Evolutionary conservation across 805 yeast species (phyloP), one percentile per base, ranked within the genome.

Genomic region (Saccharomycopsis vini): DNA sequence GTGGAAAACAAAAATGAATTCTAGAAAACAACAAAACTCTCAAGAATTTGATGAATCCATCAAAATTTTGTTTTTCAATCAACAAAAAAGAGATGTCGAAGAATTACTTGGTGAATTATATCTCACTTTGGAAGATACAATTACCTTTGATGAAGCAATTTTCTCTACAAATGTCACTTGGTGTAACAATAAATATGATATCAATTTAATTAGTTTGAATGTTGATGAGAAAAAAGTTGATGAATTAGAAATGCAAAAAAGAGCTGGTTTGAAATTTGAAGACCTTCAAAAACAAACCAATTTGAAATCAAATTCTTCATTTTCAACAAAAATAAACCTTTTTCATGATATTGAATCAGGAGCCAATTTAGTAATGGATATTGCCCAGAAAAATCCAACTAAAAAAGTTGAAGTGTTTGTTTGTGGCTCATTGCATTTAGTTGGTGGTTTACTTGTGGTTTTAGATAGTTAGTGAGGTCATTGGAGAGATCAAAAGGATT

Each of bases 111-210:
- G 66, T 16, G 66, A 68, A 43, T 65, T 92, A 21, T 65, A 72
- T 56, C 63, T 64, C 2, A 62, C 74, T 13, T 56, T 62, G 15
- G 57, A 61, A 1, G 58, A 66, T 0, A 61, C 60, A 3, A 57
- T 76, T 9, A 59, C 59, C 16, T 86, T 89, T 54, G 90, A 84
- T 59, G 76, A 80, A 47, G 95, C 76, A 2, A 68, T 89, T 3
- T 94, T 92, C 64, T 78, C 94, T 7, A 87, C 98, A 0, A 92
- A 92, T 62, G 78, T 87, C 38, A 92, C 97, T 5, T 90, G 94
- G 92, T 70, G 86, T 0, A 68, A 77, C 3, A 97, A 96, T 2
- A 62, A 63, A 18, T 92, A 87, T 60, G 78, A 81, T 47, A 73
- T 78, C 4, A 98, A 92, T 56, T 68, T 92, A 55, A 80, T 87